These are phyloP conservation scores for Lentinula boryana DNA, from an alignment of 768 basidiomycete genomes.

Conservation along the genomic window DNA sequence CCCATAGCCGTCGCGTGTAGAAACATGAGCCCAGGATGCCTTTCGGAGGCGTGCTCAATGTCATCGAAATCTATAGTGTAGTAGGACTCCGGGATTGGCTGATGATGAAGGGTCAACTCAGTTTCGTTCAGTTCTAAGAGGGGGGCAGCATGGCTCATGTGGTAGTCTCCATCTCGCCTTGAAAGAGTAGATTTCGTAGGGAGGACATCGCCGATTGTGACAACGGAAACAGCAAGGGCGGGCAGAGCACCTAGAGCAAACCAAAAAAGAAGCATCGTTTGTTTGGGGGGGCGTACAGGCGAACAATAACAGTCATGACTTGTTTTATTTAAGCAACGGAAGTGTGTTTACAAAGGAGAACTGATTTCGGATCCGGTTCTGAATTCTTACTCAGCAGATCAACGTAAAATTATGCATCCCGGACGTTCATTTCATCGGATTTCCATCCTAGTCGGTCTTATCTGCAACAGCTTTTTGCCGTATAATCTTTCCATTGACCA, in stretches of 20 bases:
- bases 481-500: background rate
- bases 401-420: background rate
- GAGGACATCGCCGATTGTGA: slow-evolving; percentile 7
- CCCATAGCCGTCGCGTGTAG: slow-evolving; percentile 71
- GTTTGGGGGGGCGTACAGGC: background rate
- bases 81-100: slow-evolving; percentile 74
- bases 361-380: background rate
- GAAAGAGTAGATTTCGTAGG: slow-evolving; percentile 8
- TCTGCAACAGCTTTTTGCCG: background rate
- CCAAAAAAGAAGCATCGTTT: slow-evolving; percentile 19
- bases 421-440: background rate
- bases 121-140: slow-evolving; percentile 72
- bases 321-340: background rate
- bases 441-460: background rate
- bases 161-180: slow-evolving; percentile 27
- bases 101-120: slow-evolving; percentile 56
- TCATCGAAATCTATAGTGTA: slow-evolving; percentile 74
- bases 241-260: slow-evolving; percentile 17
- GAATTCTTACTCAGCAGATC: slow-evolving; percentile 1
- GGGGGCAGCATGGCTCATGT: slow-evolving; percentile 44
- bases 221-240: slow-evolving; percentile 16
- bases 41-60: slow-evolving; percentile 30
- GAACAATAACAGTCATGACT: background rate
- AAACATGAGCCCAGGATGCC: slow-evolving; percentile 66
- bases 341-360: background rate